A percentile compares a stretch with the other conserved stretches of the same genome.
Conservation (phyloP, 1,284 basidiomycete species). For the Cystobasidium sp. region DNA sequence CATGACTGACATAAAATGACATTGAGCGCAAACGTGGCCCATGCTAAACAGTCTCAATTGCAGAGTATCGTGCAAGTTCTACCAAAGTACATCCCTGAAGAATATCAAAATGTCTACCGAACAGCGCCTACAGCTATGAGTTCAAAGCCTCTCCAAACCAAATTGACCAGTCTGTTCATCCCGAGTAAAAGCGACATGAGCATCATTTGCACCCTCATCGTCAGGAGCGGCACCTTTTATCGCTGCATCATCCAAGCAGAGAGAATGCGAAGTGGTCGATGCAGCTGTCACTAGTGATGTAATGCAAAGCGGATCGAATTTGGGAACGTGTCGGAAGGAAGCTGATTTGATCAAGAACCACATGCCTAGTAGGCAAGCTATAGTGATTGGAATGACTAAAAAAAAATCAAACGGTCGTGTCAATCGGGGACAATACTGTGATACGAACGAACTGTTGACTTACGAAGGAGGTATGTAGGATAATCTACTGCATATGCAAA, state of each 20-base stretch:
- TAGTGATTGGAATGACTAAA: constrained; percentile 8
- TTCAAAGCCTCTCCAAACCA: constrained; percentile 2
- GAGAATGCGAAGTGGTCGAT: neutral
- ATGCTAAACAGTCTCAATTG: too few relatives aligned
- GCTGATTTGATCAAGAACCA: constrained; percentile 19
- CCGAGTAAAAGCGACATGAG: constrained; percentile 2
- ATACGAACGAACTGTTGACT: neutral
- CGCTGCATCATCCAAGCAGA: constrained; percentile 12
- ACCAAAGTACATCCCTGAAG: too few relatives aligned
- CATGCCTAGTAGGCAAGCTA: constrained; percentile 19
- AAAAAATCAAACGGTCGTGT: neutral
- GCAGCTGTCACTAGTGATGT: constrained; percentile 1
- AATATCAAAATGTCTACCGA: too few relatives aligned
- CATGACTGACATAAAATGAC: too few relatives aligned
- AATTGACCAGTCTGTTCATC: constrained; percentile 19
- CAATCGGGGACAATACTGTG: neutral
- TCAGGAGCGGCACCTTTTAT: constrained; percentile 12
- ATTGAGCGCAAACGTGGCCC: too few relatives aligned
- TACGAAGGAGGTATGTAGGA: constrained; percentile 16
- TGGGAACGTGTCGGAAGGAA: constrained; percentile 7
- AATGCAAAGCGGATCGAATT: constrained; percentile 15
- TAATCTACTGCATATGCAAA: constrained; percentile 18
- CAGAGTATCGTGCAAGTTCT: too few relatives aligned
- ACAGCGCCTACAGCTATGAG: neutral
- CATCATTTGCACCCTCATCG: constrained; percentile 3